Base-by-base conservation (phyloP, 2,329 filamentous ascomycete genomes). In the Fusarium phyllophilum region DNA sequence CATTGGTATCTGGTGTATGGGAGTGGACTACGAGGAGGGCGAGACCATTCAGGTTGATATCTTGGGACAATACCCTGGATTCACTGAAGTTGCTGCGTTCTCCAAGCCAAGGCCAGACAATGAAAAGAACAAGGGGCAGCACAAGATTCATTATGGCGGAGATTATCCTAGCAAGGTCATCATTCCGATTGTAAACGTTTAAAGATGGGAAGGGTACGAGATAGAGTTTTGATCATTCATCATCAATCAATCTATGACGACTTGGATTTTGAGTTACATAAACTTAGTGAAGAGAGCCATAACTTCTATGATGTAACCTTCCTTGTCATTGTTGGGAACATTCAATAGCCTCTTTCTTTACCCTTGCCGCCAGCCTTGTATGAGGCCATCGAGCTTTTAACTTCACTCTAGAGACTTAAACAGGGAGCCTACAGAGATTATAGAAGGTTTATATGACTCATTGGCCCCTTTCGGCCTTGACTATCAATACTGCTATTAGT, bases 111-210 rank as follows among this genome's bases (percentile, higher is more conserved):
- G 66, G 2, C 65, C 66, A 0, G 57, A 69, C 2, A 44, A 18
- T 15, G 66, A 69, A 38, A 69, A 69, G 42, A 69, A 69, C 10
- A 69, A 69, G 44, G 65, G 65, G 3, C 65, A 69, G 6, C 48
- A 64, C 11, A 75, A 64, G 31, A 66, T 77, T 41, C 60, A 77
- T 31, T 74, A 62, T 31, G 72, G 75, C 3, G 62, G 66, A 0
- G 66, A 77, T 33, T 26, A 77, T 33, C 64, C 75, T 8, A 77
- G 75, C n/a, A 49, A 62, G 7, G 31, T 77, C 6, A 75, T 77
- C 24, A 55, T 77, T 12, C 75, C 75, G 5, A 68, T 78, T 41
- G 45, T 73, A 22, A 60, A 56, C 10, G 12, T 58, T 29, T 66
- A n/a, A 20, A 31, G 24, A 13, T 13, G 26, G 26, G 20, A 17